phyloP scores from a whole-genome alignment of 2,329 filamentous ascomycete genomes.

The Talaromyces sp. region DNA sequence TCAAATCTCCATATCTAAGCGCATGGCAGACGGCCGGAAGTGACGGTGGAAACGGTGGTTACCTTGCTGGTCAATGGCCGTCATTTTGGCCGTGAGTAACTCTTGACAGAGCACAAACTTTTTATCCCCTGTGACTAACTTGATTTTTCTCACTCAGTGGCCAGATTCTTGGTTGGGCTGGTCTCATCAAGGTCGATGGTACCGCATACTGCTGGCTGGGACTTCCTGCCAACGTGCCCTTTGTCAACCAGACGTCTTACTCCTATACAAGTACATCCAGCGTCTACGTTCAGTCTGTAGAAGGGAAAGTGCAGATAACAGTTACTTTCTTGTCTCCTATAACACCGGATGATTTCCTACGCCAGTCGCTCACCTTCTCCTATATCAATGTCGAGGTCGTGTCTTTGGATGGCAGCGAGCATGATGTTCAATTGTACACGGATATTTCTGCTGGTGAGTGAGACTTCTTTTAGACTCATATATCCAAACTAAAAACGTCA shows the following conservation, averaged over 20 bases:
- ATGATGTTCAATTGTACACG: constrained; percentile 65
- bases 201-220: constrained; percentile 64
- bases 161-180: constrained; percentile 60
- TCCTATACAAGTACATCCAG: constrained; percentile 69
- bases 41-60: constrained; percentile 59
- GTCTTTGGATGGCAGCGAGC: constrained; percentile 57
- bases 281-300: constrained; percentile 63
- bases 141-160: constrained; percentile 36
- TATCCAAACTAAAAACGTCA: background rate
- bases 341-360: constrained; percentile 58
- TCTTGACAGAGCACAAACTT: background rate
- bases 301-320: constrained; percentile 56
- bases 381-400: constrained; percentile 62
- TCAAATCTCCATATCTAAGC: constrained; percentile 69
- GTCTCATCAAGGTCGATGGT: constrained; percentile 64
- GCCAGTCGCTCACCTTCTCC: constrained; percentile 65
- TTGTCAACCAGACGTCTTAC: constrained; percentile 55
- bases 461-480: constrained; percentile 22
- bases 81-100: constrained; percentile 60
- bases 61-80: constrained; percentile 65
- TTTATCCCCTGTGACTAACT: background rate
- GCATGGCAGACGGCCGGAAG: constrained; percentile 62
- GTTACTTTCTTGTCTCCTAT: constrained; percentile 68
- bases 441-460: constrained; percentile 62
- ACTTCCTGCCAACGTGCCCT: constrained; percentile 39